Percentiles rank a stretch among this genome's conserved stretches.
These are phyloP conservation scores for Trapa incisa DNA, from an alignment of 345 rosid genomes.

Conservation along the genomic window DNA sequence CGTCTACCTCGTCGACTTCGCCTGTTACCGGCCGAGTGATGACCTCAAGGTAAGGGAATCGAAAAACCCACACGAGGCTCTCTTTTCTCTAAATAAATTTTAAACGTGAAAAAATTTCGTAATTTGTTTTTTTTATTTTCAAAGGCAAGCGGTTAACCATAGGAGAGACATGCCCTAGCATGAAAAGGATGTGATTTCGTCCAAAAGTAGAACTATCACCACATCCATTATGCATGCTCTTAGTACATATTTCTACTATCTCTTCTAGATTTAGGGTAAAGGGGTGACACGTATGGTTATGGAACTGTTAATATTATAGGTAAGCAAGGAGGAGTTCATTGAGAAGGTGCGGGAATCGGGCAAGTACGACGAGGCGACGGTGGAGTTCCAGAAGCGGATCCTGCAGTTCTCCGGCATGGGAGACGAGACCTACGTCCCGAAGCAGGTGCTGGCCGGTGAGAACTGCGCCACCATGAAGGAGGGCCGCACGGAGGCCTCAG, in stretches of 20 bases:
- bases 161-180: not conserved
- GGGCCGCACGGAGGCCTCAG: constrained; percentile 71
- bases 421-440: constrained; percentile 71
- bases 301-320: constrained; percentile 20
- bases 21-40: constrained; percentile 69
- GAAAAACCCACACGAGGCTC: too few relatives aligned
- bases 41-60: constrained; percentile 55
- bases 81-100: too few relatives aligned
- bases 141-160: not conserved
- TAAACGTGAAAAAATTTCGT: too few relatives aligned
- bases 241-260: too few relatives aligned
- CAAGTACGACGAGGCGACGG: constrained; percentile 48
- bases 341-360: constrained; percentile 44
- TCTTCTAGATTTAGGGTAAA: too few relatives aligned
- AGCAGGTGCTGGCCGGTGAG: constrained; percentile 33
- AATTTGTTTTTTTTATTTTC: too few relatives aligned
- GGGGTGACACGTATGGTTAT: too few relatives aligned
- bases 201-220: too few relatives aligned
- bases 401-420: constrained; percentile 72
- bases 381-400: constrained; percentile 57
- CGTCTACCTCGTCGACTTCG: constrained; percentile 70
- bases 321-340: constrained; percentile 57
- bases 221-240: too few relatives aligned
- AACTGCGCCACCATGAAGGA: constrained; percentile 75
- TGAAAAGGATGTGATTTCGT: not conserved